phyloP scores from a whole-genome alignment of 257 asterid species.

The Rehmannia glutinosa region DNA sequence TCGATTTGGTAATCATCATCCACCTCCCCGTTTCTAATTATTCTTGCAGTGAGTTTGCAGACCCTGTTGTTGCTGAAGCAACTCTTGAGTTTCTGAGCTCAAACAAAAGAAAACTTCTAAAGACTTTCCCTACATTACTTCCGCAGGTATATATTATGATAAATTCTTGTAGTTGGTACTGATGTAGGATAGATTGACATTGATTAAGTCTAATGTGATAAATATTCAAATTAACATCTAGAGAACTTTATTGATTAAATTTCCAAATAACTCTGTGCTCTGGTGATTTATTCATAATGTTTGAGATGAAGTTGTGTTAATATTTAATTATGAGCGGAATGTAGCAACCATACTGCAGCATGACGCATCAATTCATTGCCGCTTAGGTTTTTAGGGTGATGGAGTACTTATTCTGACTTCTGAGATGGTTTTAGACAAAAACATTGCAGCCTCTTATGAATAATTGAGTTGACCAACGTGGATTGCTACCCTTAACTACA shows the following conservation, averaged over 20 bases:
- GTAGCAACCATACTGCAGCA: too few relatives aligned
- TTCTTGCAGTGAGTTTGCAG: slow-evolving; percentile 91
- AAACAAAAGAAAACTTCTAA: slow-evolving; percentile 60
- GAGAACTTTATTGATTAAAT: background rate
- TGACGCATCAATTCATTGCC: too few relatives aligned
- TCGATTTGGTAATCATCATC: slow-evolving; percentile 5
- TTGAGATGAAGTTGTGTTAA: too few relatives aligned
- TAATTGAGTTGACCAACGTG: too few relatives aligned
- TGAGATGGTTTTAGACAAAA: too few relatives aligned
- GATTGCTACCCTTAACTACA: too few relatives aligned
- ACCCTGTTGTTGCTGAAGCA: slow-evolving; percentile 88
- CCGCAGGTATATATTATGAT: slow-evolving; percentile 63
- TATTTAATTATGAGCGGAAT: too few relatives aligned
- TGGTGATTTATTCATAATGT: too few relatives aligned
- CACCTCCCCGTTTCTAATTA: slow-evolving; percentile 21
- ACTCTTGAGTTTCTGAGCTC: slow-evolving; percentile 71
- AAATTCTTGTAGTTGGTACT: slow-evolving; percentile 1
- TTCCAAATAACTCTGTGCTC: too few relatives aligned
- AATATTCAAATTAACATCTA: background rate
- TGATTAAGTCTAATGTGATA: background rate
- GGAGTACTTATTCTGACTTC: too few relatives aligned
- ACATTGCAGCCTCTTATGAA: too few relatives aligned
- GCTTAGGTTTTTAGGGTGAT: too few relatives aligned
- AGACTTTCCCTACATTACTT: slow-evolving; percentile 70
- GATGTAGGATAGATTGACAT: background rate